These are phyloP conservation scores for Zoysia japonica DNA, from an alignment of 176 grass and related monocot genomes.

Conservation along the genomic window DNA sequence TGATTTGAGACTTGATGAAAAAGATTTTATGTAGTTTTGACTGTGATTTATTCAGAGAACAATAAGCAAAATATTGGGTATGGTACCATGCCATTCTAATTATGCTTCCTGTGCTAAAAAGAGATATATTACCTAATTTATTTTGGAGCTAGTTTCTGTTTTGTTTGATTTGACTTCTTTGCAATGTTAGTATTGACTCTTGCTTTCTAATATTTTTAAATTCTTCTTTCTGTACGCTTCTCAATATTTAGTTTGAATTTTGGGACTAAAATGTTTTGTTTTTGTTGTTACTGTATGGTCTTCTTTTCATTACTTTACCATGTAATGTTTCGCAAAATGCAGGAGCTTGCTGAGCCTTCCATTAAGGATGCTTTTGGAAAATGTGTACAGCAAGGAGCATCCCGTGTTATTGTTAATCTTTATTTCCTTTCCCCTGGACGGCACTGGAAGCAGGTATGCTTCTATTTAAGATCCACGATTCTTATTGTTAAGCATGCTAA, in stretches of 20 bases:
- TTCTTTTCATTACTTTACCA: conserved; percentile 13
- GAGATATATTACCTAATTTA: not conserved
- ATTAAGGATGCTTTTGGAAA: conserved; percentile 81
- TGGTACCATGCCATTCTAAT: too few species aligned
- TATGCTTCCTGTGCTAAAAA: too few species aligned
- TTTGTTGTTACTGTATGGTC: not conserved
- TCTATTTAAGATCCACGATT: not conserved
- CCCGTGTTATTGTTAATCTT: conserved; percentile 68
- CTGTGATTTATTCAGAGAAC: not conserved
- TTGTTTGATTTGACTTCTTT: not conserved
- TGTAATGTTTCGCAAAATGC: conserved; percentile 35
- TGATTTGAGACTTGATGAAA: not conserved
- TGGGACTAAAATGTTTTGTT: not conserved
- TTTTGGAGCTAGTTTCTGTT: not conserved
- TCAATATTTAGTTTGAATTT: too few species aligned
- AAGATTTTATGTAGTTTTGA: not conserved
- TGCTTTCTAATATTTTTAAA: not conserved
- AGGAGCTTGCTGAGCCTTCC: conserved; percentile 84
- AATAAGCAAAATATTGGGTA: not conserved
- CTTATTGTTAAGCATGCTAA: conserved; percentile 1
- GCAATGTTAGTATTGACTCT: not conserved
- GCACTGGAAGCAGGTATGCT: conserved; percentile 81
- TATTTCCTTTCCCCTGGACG: conserved; percentile 95
- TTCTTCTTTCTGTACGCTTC: too few species aligned
- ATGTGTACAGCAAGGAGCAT: conserved; percentile 80